These are phyloP conservation scores for Phytopythium montanum DNA, from an alignment of 352 stramenopile genomes.

Conservation along the genomic window DNA sequence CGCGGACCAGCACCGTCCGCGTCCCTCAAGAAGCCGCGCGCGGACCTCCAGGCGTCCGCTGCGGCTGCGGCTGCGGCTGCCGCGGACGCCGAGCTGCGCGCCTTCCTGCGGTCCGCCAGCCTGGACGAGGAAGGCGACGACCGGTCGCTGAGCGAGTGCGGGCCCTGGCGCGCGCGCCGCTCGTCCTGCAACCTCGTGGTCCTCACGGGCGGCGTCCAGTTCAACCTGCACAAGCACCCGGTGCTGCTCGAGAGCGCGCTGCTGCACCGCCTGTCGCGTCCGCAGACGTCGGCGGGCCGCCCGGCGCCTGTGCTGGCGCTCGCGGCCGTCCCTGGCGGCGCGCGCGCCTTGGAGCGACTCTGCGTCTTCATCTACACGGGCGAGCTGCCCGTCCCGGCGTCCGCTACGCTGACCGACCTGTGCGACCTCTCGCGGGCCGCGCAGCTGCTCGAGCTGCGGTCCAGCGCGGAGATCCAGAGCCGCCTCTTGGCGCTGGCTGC, in stretches of 20 bases:
- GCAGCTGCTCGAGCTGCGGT: conserved; percentile 41
- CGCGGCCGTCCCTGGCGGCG: conserved; percentile 44
- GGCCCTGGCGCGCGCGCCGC: conserved; percentile 36
- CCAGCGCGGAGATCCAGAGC: conserved; percentile 17
- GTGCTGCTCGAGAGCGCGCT: conserved; percentile 51
- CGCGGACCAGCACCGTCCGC: background rate
- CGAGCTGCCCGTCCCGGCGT: conserved; percentile 27
- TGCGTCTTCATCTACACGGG: conserved; percentile 69
- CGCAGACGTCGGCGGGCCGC: conserved; percentile 15
- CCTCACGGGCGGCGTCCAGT: conserved; percentile 51
- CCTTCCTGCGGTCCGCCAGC: conserved; percentile 27
- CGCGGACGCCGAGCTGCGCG: conserved; percentile 16
- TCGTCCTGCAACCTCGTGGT: conserved; percentile 59
- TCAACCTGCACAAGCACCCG: conserved; percentile 71
- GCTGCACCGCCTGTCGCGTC: conserved; percentile 36
- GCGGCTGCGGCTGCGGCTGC: conserved; percentile 13
- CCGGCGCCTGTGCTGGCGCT: conserved; percentile 41
- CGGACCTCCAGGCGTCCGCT: too few relatives aligned
- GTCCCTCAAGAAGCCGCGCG: conserved; percentile 9
- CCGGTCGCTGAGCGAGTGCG: conserved; percentile 51
- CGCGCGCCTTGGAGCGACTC: conserved; percentile 56
- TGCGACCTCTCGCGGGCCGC: conserved; percentile 19
- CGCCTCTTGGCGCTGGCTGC: conserved; percentile 24
- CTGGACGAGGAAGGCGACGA: conserved; percentile 23
- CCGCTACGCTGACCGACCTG: background rate